Evolutionary conservation across 2,329 filamentous ascomycete species (phyloP).

Genomic region (Zarea fungicola): DNA sequence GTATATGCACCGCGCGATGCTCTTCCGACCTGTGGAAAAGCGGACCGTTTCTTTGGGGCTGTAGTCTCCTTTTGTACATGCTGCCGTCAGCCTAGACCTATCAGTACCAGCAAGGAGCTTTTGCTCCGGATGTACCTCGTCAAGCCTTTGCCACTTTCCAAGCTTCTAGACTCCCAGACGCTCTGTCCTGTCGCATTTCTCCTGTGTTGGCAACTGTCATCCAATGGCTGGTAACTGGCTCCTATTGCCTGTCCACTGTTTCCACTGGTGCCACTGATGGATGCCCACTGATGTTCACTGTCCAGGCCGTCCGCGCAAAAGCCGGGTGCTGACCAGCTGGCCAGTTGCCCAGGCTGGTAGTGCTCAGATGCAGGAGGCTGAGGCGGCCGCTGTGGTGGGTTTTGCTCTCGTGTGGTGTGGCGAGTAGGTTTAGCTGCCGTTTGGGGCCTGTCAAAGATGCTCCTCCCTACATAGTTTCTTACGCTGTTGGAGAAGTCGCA

Average conservation of each 20-base stretch:
- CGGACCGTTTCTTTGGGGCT: conserved; percentile 4
- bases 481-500: not conserved
- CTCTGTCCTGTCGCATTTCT: not conserved
- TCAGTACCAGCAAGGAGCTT: conserved; percentile 9
- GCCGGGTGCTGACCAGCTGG: no score
- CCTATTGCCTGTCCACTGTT: no score
- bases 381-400: no score
- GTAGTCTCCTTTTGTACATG: not conserved
- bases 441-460: conserved; percentile 3
- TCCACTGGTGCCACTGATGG: no score
- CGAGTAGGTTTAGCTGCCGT: not conserved
- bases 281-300: no score
- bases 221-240: no score
- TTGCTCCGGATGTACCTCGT: conserved; percentile 9
- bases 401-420: not conserved
- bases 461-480: not conserved
- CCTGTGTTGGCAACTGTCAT: conserved; percentile 2
- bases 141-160: not conserved
- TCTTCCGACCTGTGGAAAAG: not conserved
- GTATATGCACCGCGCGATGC: not conserved
- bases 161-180: no score
- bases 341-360: no score
- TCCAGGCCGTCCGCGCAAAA: no score
- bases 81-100: conserved; percentile 2
- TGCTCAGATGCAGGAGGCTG: no score